A percentile compares a stretch with the other conserved stretches of the same genome.
Evolutionary conservation across 148 eudicot genomes (phyloP).

Genomic region (Vaccinium vitisidaea): DNA sequence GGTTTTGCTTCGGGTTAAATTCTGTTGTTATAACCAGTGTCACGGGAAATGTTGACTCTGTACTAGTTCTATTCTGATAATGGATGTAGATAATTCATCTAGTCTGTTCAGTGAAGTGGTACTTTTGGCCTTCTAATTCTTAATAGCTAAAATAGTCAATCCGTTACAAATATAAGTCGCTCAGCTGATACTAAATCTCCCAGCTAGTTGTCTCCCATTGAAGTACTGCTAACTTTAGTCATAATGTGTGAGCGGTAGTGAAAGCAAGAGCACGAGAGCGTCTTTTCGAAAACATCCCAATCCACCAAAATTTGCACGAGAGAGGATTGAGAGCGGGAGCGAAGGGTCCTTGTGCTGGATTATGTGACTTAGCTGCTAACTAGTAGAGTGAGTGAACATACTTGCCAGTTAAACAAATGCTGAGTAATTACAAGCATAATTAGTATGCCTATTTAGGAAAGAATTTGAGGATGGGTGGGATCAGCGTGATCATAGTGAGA

Average conservation of each 20-base stretch:
- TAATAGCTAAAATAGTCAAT: neutral
- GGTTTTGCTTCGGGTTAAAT: neutral
- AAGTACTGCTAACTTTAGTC: too few species aligned
- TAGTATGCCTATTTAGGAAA: neutral
- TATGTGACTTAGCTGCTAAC: too few species aligned
- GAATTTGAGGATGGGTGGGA: neutral
- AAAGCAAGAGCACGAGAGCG: too few species aligned
- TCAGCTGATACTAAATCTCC: neutral
- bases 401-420: neutral
- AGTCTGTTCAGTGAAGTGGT: neutral
- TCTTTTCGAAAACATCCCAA: too few species aligned
- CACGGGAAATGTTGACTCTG: neutral
- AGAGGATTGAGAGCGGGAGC: too few species aligned
- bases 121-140: neutral
- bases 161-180: neutral
- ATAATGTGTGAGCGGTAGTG: too few species aligned
- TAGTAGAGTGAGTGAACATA: neutral
- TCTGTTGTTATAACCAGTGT: conserved; percentile 2
- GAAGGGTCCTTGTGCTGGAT: too few species aligned
- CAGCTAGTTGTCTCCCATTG: neutral
- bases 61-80: conserved; percentile 4
- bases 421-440: neutral
- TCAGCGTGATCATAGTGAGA: neutral
- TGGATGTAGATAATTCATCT: conserved; percentile 12
- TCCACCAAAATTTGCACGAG: too few species aligned